phyloP scores from a whole-genome alignment of 1,139 yeast genomes.

The Suhomyces anneliseae region DNA sequence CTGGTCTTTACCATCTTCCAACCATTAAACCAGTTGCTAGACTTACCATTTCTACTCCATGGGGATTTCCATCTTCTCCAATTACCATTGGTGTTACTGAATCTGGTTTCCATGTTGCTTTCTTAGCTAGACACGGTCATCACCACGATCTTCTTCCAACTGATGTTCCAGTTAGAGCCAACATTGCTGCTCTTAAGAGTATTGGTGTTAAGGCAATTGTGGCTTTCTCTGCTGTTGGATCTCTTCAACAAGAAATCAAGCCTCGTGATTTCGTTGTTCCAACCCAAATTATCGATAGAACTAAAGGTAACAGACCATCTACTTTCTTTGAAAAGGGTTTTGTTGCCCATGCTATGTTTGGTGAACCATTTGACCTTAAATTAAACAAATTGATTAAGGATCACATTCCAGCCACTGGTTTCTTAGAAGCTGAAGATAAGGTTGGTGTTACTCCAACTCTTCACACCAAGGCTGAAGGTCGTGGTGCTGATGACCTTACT shows the following conservation, averaged over 20 bases:
- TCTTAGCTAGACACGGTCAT: constrained; percentile 90
- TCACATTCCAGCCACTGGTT: constrained; percentile 50
- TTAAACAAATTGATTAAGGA: constrained; percentile 66
- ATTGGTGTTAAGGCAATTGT: constrained; percentile 84
- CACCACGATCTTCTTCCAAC: constrained; percentile 88
- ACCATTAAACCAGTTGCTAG: constrained; percentile 84
- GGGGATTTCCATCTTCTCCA: constrained; percentile 96
- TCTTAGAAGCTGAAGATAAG: constrained; percentile 50
- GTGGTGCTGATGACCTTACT: constrained; percentile 65
- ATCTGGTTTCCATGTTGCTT: constrained; percentile 84
- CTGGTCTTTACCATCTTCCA: constrained; percentile 90
- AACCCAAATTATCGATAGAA: constrained; percentile 92
- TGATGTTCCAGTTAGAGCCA: constrained; percentile 90
- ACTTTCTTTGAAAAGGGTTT: constrained; percentile 91
- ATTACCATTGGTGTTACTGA: constrained; percentile 80
- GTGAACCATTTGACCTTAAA: constrained; percentile 88
- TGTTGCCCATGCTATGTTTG: constrained; percentile 96
- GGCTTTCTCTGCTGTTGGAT: constrained; percentile 96
- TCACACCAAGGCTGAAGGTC: constrained; percentile 55
- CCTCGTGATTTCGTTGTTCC: constrained; percentile 97
- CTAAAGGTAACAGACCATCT: constrained; percentile 89
- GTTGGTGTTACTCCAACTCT: constrained; percentile 37
- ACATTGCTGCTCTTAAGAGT: constrained; percentile 90
- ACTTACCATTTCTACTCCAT: constrained; percentile 80
- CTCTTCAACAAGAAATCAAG: constrained; percentile 80